Evolutionary conservation across 2,329 filamentous ascomycete species (phyloP).

Genomic region (Sarocladium strictum): DNA sequence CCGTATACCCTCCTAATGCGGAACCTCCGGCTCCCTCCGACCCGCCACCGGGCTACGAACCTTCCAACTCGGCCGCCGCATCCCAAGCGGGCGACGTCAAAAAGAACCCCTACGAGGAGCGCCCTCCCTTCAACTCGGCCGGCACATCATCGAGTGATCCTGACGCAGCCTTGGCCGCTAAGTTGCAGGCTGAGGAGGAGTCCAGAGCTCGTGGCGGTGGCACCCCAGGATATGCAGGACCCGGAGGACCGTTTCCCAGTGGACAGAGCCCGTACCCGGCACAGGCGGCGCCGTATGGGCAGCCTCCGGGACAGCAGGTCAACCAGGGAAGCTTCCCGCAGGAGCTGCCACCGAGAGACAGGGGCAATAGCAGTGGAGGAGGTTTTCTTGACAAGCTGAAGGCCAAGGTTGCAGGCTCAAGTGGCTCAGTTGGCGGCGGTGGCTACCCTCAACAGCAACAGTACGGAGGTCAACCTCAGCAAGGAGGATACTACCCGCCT

Average conservation of each 20-base stretch:
- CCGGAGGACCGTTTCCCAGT: slow-evolving; percentile 21
- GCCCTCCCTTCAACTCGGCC: slow-evolving; percentile 25
- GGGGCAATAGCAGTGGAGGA: slow-evolving; percentile 30
- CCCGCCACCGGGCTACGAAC: slow-evolving; percentile 62
- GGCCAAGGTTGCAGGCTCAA: slow-evolving; percentile 35
- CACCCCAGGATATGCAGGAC: slow-evolving; percentile 26
- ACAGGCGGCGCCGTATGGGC: slow-evolving; percentile 16
- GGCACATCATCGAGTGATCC: slow-evolving; percentile 41
- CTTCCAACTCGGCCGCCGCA: slow-evolving; percentile 26
- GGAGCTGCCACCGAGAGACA: slow-evolving; percentile 37
- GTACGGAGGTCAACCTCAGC: slow-evolving; percentile 15
- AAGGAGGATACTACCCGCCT: slow-evolving; percentile 19
- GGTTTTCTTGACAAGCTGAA: slow-evolving; percentile 49
- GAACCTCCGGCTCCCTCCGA: slow-evolving; percentile 43
- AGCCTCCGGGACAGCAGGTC: slow-evolving; percentile 20
- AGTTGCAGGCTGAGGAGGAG: slow-evolving; percentile 80
- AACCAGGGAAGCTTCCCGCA: slow-evolving; percentile 19
- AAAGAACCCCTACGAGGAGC: slow-evolving; percentile 61
- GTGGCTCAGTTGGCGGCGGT: slow-evolving; percentile 13
- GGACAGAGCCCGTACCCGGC: slow-evolving; percentile 7
- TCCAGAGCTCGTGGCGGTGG: slow-evolving; percentile 46
- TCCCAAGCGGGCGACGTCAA: slow-evolving; percentile 49
- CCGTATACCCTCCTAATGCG: slow-evolving; percentile 47
- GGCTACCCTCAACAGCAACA: not conserved
- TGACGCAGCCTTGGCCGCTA: slow-evolving; percentile 68